Percentiles rank a stretch among this genome's conserved stretches.
Conservation (phyloP, 78 protist genomes). For the Acrasis kona region DNA sequence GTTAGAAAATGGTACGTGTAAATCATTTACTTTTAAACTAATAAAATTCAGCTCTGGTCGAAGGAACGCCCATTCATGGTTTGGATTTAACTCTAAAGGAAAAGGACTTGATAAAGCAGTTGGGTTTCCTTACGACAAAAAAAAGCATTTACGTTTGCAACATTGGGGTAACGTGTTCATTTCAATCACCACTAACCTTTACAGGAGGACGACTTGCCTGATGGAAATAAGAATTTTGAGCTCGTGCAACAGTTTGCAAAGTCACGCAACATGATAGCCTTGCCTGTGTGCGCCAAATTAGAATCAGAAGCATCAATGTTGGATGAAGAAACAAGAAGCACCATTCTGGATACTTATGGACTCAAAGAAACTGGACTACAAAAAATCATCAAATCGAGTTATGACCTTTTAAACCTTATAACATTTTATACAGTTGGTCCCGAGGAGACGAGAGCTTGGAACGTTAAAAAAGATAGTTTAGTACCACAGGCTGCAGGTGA, state of each 20-base stretch:
- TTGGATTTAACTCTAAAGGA: background rate
- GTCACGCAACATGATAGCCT: slow-evolving; percentile 46
- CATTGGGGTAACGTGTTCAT: slow-evolving; percentile 80
- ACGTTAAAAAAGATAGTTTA: background rate
- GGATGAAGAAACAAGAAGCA: background rate
- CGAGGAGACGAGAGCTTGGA: slow-evolving; percentile 28
- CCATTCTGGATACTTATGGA: slow-evolving; percentile 5
- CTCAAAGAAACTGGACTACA: background rate
- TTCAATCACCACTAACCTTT: too few species aligned
- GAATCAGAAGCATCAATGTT: slow-evolving; percentile 20
- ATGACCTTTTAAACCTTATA: background rate
- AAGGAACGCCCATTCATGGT: background rate
- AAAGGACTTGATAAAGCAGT: slow-evolving; percentile 54
- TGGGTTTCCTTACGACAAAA: background rate
- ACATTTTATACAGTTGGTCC: slow-evolving; percentile 29
- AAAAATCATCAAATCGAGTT: slow-evolving; percentile 55
- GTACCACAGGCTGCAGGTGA: slow-evolving; percentile 28
- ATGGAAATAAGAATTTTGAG: slow-evolving; percentile 82
- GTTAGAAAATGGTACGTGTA: background rate
- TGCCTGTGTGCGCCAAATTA: slow-evolving; percentile 69
- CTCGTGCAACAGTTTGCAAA: slow-evolving; percentile 58
- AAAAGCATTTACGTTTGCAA: slow-evolving; percentile 66
- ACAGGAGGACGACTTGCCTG: slow-evolving; percentile 59
- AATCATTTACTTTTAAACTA: background rate
- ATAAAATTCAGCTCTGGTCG: background rate